Base-by-base conservation (phyloP, 305 asterid genomes). In the Nicotiana rustica region DNA sequence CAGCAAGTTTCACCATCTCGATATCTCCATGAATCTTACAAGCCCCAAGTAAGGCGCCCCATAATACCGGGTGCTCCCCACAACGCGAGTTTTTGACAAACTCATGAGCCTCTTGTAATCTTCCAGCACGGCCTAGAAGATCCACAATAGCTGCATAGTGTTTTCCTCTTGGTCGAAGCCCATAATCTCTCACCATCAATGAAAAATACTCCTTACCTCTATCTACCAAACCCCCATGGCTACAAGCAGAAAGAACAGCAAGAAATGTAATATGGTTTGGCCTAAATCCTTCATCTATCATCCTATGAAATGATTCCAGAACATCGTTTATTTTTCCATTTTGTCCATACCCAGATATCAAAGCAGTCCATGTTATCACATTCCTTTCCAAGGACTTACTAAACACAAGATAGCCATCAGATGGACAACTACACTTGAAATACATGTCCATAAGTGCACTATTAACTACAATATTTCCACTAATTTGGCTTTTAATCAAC, bases 401-500 rank as follows among this genome's bases (percentile, higher is more conserved):
- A 86, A 96, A 94, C 36, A 93, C 96, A 59, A 61, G 88, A 91
- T 84, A 80, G 71, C 93, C 97, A 35, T 92, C 96, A 17, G 79
- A 78, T 47, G 89, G 95, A 91, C 92, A 90, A 86, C 99, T 96
- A 90, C 97, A 96, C 89, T 94, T 94, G 87, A 96, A 94, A 89
- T 96, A 92, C 99, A 96, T 96, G 87, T 94, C 97, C 93, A 94
- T 90, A 59, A 93, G 95, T 44, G 99, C 94, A 89, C 97, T 93
- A 87, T 83, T 89, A 67, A 95, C 93, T 49, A 95, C 92, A 84
- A 94, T 82, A 78, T 96, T 96, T 68, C 88, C 85, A 18, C 82
- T 86, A 60, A 88, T 88, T 86, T 88, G 93, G 86, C 87, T 88
- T 90, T 96, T 96, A 61, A 92, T 89, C 89, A 90, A 86, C 80